These are phyloP conservation scores for Dillenia turbinata DNA, from an alignment of 164 flowering plant species.

Conservation along the genomic window DNA sequence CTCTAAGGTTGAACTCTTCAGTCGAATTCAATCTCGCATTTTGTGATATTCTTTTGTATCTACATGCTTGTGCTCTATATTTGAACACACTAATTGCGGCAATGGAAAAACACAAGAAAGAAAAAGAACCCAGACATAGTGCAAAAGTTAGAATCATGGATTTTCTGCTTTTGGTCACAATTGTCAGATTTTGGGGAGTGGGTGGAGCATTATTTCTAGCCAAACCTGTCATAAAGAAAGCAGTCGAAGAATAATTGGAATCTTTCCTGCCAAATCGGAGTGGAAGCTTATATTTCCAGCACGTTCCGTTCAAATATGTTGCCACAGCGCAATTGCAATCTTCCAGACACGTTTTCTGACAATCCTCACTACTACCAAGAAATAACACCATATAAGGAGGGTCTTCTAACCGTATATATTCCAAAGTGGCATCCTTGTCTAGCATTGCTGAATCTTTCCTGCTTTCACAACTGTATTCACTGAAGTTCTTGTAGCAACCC, in stretches of 20 bases:
- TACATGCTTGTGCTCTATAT: not conserved
- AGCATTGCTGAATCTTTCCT: not conserved
- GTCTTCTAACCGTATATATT: not conserved
- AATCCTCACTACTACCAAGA: slow-evolving; percentile 4
- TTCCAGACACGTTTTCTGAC: slow-evolving; percentile 11
- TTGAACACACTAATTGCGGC: not conserved
- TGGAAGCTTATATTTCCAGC: slow-evolving; percentile 7
- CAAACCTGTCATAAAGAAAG: slow-evolving; percentile 1
- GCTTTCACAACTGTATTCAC: slow-evolving; percentile 1
- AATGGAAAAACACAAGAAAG: not conserved
- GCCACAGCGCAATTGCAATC: slow-evolving; percentile 18
- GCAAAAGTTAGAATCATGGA: not conserved
- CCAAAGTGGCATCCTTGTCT: not conserved
- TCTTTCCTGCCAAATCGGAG: not conserved
- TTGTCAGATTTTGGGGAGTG: too few species aligned
- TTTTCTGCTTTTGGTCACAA: not conserved
- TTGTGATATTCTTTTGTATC: not conserved
- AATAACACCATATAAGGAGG: not conserved
- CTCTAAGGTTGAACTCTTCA: slow-evolving; percentile 10
- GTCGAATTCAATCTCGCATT: not conserved
- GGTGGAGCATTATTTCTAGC: not conserved
- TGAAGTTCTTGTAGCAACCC: slow-evolving; percentile 9
- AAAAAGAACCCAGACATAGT: not conserved
- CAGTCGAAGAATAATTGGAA: not conserved
- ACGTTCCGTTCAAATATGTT: not conserved